Conservation (phyloP, 495 filamentous ascomycete species). For the Penicillium silybi region DNA sequence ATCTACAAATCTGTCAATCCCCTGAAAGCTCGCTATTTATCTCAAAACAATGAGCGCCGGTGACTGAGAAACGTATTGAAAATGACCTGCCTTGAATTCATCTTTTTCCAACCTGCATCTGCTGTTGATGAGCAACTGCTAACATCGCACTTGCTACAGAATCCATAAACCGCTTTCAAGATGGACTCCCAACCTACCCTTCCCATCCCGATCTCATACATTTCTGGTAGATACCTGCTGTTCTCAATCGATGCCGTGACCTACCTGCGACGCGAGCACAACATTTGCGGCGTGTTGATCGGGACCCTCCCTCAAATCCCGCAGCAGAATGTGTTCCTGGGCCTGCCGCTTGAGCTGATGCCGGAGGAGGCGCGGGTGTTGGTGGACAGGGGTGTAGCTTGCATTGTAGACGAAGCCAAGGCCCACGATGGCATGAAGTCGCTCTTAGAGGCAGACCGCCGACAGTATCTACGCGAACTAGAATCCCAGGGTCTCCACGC, state of each 20-base stretch:
- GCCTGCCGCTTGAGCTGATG: constrained; percentile 83
- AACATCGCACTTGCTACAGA: constrained; percentile 4
- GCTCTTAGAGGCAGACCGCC: constrained; percentile 53
- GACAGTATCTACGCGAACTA: constrained; percentile 41
- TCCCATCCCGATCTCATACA: constrained; percentile 77
- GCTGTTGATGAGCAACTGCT: constrained; percentile 10
- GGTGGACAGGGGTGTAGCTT: constrained; percentile 73
- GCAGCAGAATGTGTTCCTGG: constrained; percentile 91
- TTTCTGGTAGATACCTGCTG: constrained; percentile 78
- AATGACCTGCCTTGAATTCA: constrained; percentile 30
- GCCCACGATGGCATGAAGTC: constrained; percentile 61
- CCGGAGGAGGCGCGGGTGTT: constrained; percentile 84
- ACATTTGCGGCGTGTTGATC: constrained; percentile 83
- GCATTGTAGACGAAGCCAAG: constrained; percentile 70
- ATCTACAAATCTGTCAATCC: constrained; percentile 87
- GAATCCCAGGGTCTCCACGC: constrained; percentile 44
- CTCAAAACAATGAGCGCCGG: constrained; percentile 42
- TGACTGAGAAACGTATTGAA: constrained; percentile 51
- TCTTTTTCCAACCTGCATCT: constrained; percentile 1
- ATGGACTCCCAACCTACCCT: constrained; percentile 41
- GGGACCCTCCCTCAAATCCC: constrained; percentile 87
- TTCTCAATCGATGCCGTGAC: constrained; percentile 82
- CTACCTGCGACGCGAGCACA: constrained; percentile 72
- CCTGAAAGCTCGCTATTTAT: constrained; percentile 54
- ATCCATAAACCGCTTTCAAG: constrained; percentile 9